Evolutionary conservation across 306 rosid genomes (phyloP), one percentile per base, ranked within the genome.

Genomic region (Dryas drummondii): DNA sequence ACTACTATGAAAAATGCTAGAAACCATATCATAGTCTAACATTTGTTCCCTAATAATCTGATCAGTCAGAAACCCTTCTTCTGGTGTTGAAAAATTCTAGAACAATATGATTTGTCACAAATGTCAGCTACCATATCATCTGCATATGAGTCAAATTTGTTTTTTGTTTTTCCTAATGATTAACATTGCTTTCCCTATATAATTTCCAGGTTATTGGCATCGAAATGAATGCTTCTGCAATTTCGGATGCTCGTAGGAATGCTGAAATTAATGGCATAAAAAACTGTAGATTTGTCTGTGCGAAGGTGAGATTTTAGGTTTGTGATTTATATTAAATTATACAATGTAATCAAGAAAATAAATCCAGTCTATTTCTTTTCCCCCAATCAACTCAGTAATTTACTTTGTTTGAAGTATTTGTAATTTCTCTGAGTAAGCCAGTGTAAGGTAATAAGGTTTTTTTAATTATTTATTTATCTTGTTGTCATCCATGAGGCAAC

Each of bases 161-260:
- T 58, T 15, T 32, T 15, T 52, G 53, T 53, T 54, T 64, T n/a
- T 15, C 41, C 56, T 70, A 56, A 46, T 78, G 42, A 17, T 71
- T 70, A 17, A 82, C 14, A 56, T 40, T 66, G 63, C 65, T 79
- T 80, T 78, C 55, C 40, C 57, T 70, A 56, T 53, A 27, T 65
- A 70, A 66, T 27, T 84, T 57, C 12, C 88, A 96, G 99, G 99
- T 94, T 82, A 77, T 94, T 85, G 99, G 99, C 52, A 85, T 94
- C 80, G 99, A 94, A 89, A 92, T 94, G 97, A 92, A 94, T 51
- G 92, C 96, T 66, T 92, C 99, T 77, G 97, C 99, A 2, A 90
- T 94, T 74, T 86, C 87, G 74, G 98, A 92, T 74, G 99, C 97
- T 68, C 84, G 78, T 55, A 89, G 92, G 87, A 96, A 96, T 74